Percentiles rank a stretch among this genome's conserved stretches.
phyloP scores from a whole-genome alignment of 75 land plant species.

The Pseudotsuga menziesii region DNA sequence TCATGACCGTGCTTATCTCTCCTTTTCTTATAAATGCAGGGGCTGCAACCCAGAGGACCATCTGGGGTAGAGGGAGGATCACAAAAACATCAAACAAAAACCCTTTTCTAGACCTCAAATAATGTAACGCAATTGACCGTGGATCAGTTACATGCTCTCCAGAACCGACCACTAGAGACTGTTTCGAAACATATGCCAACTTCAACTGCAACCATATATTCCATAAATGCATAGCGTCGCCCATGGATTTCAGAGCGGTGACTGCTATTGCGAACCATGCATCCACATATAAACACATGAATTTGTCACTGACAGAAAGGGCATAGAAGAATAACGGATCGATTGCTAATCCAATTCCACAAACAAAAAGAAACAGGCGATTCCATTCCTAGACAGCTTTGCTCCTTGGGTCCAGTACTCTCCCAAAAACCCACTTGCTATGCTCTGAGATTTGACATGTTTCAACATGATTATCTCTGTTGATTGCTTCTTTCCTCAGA shows the following conservation, averaged over 20 bases:
- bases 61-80: constrained; percentile 82
- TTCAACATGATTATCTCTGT: not conserved
- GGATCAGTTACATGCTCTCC: constrained; percentile 38
- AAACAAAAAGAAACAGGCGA: constrained; percentile 62
- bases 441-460: constrained; percentile 1
- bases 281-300: constrained; percentile 72
- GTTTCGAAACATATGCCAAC: constrained; percentile 34
- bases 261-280: constrained; percentile 69
- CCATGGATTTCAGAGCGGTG: constrained; percentile 59
- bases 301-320: constrained; percentile 46
- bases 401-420: constrained; percentile 45
- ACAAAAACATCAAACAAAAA: constrained; percentile 82
- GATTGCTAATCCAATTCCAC: constrained; percentile 56
- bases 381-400: constrained; percentile 64
- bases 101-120: constrained; percentile 47
- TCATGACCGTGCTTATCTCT: constrained; percentile 48
- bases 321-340: constrained; percentile 93
- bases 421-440: constrained; percentile 4
- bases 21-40: constrained; percentile 57
- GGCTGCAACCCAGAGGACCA: constrained; percentile 73
- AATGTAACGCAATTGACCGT: constrained; percentile 27
- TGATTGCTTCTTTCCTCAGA: not conserved
- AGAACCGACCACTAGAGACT: constrained; percentile 37
- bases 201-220: constrained; percentile 84
- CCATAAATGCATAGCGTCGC: constrained; percentile 68